Conservation (phyloP, 768 basidiomycete genomes). For the Psilocybe sp. region DNA sequence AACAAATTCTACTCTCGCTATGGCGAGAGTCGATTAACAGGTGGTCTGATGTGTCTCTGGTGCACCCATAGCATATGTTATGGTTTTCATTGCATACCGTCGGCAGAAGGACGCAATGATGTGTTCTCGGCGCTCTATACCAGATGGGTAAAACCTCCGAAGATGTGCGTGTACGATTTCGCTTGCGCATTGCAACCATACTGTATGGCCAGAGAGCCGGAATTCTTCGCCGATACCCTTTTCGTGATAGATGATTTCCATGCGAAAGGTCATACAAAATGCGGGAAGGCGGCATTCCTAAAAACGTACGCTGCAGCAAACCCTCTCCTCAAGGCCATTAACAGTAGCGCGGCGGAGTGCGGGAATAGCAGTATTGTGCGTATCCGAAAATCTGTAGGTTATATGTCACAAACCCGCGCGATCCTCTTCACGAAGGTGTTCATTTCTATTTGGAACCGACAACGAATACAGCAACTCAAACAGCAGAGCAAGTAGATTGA, state of each 20-base stretch:
- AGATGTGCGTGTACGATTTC: constrained; percentile 28
- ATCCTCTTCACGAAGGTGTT: constrained; percentile 26
- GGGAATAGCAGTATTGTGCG: constrained; percentile 26
- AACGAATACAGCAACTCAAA: constrained; percentile 10
- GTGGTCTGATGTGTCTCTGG: constrained; percentile 6
- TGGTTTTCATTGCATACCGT: constrained; percentile 13
- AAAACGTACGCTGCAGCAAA: constrained; percentile 23
- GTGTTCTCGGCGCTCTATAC: constrained; percentile 35
- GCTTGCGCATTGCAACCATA: constrained; percentile 32
- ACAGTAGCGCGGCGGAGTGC: constrained; percentile 34
- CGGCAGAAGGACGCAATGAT: constrained; percentile 9
- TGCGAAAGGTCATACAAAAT: constrained; percentile 29
- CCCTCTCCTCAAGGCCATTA: constrained; percentile 21
- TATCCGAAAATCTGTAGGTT: constrained; percentile 28
- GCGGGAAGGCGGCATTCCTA: constrained; percentile 26
- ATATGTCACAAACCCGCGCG: constrained; percentile 28
- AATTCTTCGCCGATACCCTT: constrained; percentile 29
- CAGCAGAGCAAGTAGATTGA: no score
- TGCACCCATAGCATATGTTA: constrained; percentile 7
- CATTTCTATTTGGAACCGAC: constrained; percentile 19
- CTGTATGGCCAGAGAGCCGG: constrained; percentile 22
- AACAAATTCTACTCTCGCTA: constrained; percentile 8
- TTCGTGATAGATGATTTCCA: constrained; percentile 35
- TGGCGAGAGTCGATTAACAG: constrained; percentile 4
- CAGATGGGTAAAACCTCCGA: constrained; percentile 25